These are phyloP conservation scores for Acacia crassicarpa DNA, from an alignment of 306 rosid species.

Conservation along the genomic window DNA sequence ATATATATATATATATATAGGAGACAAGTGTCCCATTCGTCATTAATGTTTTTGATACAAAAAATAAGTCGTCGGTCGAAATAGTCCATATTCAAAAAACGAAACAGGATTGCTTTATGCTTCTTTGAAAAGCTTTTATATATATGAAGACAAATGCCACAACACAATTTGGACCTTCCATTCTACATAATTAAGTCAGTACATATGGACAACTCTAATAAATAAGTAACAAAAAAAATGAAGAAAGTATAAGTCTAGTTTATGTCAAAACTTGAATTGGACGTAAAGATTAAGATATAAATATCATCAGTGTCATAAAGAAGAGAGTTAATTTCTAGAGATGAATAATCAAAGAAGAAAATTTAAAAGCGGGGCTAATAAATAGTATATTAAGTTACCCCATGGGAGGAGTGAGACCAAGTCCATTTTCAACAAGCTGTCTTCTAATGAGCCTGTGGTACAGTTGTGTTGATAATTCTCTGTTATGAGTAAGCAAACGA, in stretches of 20 bases:
- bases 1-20: no score
- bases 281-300: background rate
- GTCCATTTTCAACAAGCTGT: background rate
- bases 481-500: background rate
- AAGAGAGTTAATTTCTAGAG: background rate
- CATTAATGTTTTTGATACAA: background rate
- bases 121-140: background rate
- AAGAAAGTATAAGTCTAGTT: no score
- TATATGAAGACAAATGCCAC: background rate
- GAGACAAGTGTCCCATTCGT: background rate
- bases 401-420: slow-evolving; percentile 4
- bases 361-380: background rate
- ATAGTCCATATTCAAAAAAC: background rate
- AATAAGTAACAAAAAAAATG: background rate
- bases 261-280: no score
- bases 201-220: background rate
- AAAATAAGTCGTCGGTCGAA: background rate
- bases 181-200: background rate
- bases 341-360: background rate
- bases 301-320: background rate
- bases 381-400: background rate
- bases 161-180: background rate
- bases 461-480: background rate
- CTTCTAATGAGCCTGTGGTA: background rate
- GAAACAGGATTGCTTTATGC: background rate